These are phyloP conservation scores for Kluyveromyces starmeri DNA, from an alignment of 805 yeast genomes.

Conservation along the genomic window DNA sequence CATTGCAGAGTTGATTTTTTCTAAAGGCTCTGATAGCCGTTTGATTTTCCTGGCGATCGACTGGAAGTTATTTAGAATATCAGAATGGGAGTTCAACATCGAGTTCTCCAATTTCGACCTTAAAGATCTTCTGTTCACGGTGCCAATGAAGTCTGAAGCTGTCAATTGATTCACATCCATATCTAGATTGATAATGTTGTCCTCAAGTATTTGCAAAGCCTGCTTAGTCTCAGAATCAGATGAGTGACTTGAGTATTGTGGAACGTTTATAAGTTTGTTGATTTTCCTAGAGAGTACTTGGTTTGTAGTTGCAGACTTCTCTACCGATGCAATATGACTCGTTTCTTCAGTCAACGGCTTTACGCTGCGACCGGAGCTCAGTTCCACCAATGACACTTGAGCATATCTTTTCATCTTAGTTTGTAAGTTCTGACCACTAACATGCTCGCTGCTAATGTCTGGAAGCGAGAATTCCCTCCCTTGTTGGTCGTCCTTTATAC, in stretches of 20 bases:
- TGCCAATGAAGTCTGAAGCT: constrained; percentile 40
- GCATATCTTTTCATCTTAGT: constrained; percentile 19
- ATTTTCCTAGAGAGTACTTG: constrained; percentile 27
- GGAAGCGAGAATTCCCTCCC: constrained; percentile 2
- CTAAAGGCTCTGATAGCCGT: constrained; percentile 21
- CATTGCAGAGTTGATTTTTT: constrained; percentile 10
- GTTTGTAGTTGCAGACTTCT: constrained; percentile 9
- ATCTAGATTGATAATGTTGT: constrained; percentile 19
- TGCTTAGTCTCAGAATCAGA: constrained; percentile 28
- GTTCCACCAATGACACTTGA: constrained; percentile 8
- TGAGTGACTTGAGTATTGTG: constrained; percentile 19
- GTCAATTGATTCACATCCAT: constrained; percentile 35
- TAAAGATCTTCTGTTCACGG: constrained; percentile 50
- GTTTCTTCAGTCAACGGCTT: too few species aligned
- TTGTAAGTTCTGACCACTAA: constrained; percentile 8
- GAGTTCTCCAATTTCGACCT: constrained; percentile 55
- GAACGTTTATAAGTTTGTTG: constrained; percentile 29
- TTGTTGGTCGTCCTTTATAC: constrained; percentile 1
- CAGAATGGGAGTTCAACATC: constrained; percentile 45
- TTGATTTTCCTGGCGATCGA: constrained; percentile 37
- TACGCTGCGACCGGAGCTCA: too few species aligned
- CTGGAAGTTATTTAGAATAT: constrained; percentile 37
- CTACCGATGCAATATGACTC: too few species aligned
- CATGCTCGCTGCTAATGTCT: not conserved
- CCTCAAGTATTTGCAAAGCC: constrained; percentile 28